Conservation (phyloP, 805 yeast genomes). For the Yarrowia divulgata region DNA sequence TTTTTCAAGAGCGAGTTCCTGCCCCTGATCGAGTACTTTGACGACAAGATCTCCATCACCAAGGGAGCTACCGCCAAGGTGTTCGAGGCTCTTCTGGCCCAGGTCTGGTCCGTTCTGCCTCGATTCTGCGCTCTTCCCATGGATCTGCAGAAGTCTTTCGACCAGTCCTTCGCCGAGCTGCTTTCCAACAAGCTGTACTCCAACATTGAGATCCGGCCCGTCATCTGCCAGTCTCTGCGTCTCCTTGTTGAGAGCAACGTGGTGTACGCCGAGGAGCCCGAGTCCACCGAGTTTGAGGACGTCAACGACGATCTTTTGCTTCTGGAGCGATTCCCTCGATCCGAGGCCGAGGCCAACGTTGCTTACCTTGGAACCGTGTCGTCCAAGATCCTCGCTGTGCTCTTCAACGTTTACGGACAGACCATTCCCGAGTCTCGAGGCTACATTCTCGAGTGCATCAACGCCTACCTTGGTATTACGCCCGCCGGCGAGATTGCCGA, state of each 20-base stretch:
- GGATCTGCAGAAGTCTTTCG: conserved; percentile 70
- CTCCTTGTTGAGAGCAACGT: conserved; percentile 78
- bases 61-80: conserved; percentile 68
- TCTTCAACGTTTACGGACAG: conserved; percentile 92
- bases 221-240: conserved; percentile 83
- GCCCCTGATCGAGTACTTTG: conserved; percentile 60
- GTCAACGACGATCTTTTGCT: conserved; percentile 64
- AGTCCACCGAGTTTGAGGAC: neutral
- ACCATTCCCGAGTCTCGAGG: conserved; percentile 85
- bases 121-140: conserved; percentile 86
- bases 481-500: conserved; percentile 68
- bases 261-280: conserved; percentile 66
- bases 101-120: conserved; percentile 90
- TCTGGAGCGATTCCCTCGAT: conserved; percentile 66
- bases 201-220: conserved; percentile 74
- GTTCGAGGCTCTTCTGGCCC: conserved; percentile 84
- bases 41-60: conserved; percentile 42
- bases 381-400: conserved; percentile 78
- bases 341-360: conserved; percentile 63
- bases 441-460: conserved; percentile 84
- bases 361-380: conserved; percentile 66
- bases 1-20: conserved; percentile 68
- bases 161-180: conserved; percentile 76
- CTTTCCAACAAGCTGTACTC: conserved; percentile 78
- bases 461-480: conserved; percentile 75